Percentiles rank a stretch among this genome's conserved stretches.
phyloP scores from a whole-genome alignment of 306 rosid genomes.

The Dalbergia cochinchinensis region DNA sequence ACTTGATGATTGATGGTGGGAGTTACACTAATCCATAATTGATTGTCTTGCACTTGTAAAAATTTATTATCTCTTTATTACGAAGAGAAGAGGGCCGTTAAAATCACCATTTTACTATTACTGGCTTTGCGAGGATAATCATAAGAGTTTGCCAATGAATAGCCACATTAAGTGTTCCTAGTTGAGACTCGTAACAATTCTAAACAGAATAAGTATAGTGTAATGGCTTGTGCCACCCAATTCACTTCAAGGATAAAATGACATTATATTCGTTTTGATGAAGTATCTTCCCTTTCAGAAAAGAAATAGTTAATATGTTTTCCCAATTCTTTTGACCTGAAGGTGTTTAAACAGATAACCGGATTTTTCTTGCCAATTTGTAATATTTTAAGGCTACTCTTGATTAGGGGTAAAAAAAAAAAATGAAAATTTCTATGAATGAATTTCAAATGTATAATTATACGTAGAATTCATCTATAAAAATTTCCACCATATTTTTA shows the following conservation, averaged over 20 bases:
- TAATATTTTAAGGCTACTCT: no score
- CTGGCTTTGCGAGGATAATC: conserved; percentile 25
- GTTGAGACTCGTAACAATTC: not conserved
- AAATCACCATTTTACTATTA: not conserved
- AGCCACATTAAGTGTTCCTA: not conserved
- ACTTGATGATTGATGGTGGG: conserved; percentile 3
- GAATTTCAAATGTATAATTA: no score
- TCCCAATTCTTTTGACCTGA: no score
- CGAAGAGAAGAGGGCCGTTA: conserved; percentile 26
- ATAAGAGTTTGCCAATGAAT: conserved; percentile 22
- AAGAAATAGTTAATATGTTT: not conserved
- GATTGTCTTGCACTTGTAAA: not conserved
- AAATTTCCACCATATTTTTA: no score
- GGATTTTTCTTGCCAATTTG: not conserved
- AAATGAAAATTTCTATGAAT: no score
- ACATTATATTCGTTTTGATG: no score
- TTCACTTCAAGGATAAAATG: no score
- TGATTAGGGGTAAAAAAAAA: no score
- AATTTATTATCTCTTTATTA: conserved; percentile 26
- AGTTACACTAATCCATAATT: conserved; percentile 39
- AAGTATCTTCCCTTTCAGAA: no score
- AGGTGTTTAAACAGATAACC: not conserved
- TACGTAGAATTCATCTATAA: no score
- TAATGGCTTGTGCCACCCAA: not conserved
- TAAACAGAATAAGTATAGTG: not conserved